Evolutionary conservation across 2,329 filamentous ascomycete genomes (phyloP), one percentile per base, ranked within the genome.

Genomic region (Calycina marina): DNA sequence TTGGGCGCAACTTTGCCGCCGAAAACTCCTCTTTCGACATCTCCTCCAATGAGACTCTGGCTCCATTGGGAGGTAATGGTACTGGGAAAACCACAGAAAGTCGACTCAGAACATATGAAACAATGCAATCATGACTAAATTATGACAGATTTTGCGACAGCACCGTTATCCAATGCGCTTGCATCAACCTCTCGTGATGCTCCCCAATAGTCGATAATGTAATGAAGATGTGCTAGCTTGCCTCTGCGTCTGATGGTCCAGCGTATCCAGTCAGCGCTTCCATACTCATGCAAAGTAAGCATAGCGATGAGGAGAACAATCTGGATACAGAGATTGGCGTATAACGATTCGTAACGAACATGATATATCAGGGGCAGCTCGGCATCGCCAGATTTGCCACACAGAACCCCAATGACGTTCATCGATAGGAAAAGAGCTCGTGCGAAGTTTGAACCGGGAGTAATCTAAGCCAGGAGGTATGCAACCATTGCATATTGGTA

Each of bases 51-150:
- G 66, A 77, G 45, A 69, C 74, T 2, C 75, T 77, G 42, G 72
- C 72, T 2, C 58, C 78, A 0, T 61, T 79, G 2, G 74, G 74
- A 1, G 72, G 72, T 0, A 77, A 77, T 40, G 72, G 73, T 6
- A 73, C 73, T 4, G 73, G 73, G 25, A 78, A 79, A 44, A 69
- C 64, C 2, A 75, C n/a, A n/a, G n/a, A n/a, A n/a, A n/a, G n/a
- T n/a, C n/a, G n/a, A n/a, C n/a, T n/a, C n/a, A n/a, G n/a, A n/a
- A n/a, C n/a, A n/a, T n/a, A n/a, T n/a, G n/a, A n/a, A n/a, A n/a
- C n/a, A n/a, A n/a, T n/a, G n/a, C n/a, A n/a, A n/a, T n/a, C n/a
- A n/a, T n/a, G n/a, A n/a, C n/a, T n/a, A n/a, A n/a, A n/a, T n/a
- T n/a, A n/a, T n/a, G n/a, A n/a, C n/a, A n/a, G n/a, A n/a, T n/a